These are phyloP conservation scores for Naumovozyma dairenensis DNA, from an alignment of 805 yeast species.

Conservation along the genomic window DNA sequence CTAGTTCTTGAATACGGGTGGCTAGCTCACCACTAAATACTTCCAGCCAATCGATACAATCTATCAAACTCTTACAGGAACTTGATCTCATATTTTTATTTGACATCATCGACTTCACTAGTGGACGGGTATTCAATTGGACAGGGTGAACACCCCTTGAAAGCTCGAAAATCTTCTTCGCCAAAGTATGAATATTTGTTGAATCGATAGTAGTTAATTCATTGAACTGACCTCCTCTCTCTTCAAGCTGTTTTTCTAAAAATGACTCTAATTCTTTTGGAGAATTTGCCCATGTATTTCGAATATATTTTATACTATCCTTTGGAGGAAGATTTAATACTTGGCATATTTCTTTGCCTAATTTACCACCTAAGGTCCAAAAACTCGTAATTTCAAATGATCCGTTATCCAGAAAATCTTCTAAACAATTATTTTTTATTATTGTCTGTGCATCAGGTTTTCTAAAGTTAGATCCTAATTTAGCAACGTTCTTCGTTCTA, in stretches of 20 bases:
- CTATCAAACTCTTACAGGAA: slow-evolving; percentile 42
- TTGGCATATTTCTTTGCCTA: slow-evolving; percentile 52
- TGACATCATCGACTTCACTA: slow-evolving; percentile 80
- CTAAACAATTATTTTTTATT: slow-evolving; percentile 40
- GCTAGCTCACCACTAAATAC: slow-evolving; percentile 75
- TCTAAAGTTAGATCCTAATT: slow-evolving; percentile 72
- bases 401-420: slow-evolving; percentile 40
- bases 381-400: slow-evolving; percentile 61
- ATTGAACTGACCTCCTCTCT: slow-evolving; percentile 3
- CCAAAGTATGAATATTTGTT: slow-evolving; percentile 39
- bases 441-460: slow-evolving; percentile 87
- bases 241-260: slow-evolving; percentile 11
- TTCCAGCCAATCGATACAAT: slow-evolving; percentile 66
- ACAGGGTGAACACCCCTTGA: slow-evolving; percentile 52
- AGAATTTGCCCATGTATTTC: slow-evolving; percentile 36
- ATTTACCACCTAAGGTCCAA: slow-evolving; percentile 87
- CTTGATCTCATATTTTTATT: slow-evolving; percentile 65
- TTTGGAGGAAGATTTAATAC: slow-evolving; percentile 42
- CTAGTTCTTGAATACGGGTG: slow-evolving; percentile 62
- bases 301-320: slow-evolving; percentile 39
- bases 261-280: slow-evolving; percentile 27
- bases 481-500: slow-evolving; percentile 67
- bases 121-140: slow-evolving; percentile 49
- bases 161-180: slow-evolving; percentile 46
- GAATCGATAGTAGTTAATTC: slow-evolving; percentile 17